Percentiles rank a stretch among this genome's conserved stretches.
Conservation (phyloP, 163 green algal species). For the Chlorella variabilis region DNA sequence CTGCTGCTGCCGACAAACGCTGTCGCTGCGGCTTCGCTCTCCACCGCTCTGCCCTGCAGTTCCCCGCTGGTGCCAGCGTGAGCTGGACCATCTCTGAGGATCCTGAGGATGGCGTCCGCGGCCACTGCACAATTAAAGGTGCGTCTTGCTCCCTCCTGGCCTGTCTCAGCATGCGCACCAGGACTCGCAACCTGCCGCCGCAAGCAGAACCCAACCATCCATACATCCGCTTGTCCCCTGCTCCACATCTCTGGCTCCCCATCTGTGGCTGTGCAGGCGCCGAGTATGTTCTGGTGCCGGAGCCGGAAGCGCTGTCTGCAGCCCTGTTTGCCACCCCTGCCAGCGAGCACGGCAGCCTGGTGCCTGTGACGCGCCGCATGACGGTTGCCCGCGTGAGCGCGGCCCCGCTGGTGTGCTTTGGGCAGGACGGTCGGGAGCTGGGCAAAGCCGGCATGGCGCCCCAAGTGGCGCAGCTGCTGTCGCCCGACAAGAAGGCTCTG, state of each 20-base stretch:
- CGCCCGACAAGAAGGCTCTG: not conserved
- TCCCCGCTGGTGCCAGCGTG: not conserved
- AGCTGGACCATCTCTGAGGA: constrained; percentile 1
- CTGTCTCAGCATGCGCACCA: too few relatives aligned
- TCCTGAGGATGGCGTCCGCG: constrained; percentile 6
- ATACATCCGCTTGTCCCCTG: not conserved
- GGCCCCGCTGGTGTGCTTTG: constrained; percentile 21
- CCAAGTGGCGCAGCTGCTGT: not conserved
- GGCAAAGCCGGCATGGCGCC: not conserved
- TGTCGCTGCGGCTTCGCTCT: too few relatives aligned
- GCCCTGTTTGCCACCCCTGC: constrained; percentile 2
- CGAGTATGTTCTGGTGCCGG: constrained; percentile 12
- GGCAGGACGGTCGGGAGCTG: not conserved
- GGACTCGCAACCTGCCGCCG: too few relatives aligned
- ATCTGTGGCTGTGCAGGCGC: too few relatives aligned
- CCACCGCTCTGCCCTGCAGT: constrained; percentile 31
- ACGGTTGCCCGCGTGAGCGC: not conserved
- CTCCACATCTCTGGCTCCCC: too few relatives aligned
- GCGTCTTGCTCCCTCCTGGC: not conserved
- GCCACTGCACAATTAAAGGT: constrained; percentile 26
- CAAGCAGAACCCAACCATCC: too few relatives aligned
- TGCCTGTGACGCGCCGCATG: constrained; percentile 18
- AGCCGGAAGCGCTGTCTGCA: constrained; percentile 1
- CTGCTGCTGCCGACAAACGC: too few relatives aligned
- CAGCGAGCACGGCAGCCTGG: not conserved